A percentile compares a stretch with the other conserved stretches of the same genome.
phyloP scores from a whole-genome alignment of 2,329 filamentous ascomycete genomes.

The Penicillium sp. region DNA sequence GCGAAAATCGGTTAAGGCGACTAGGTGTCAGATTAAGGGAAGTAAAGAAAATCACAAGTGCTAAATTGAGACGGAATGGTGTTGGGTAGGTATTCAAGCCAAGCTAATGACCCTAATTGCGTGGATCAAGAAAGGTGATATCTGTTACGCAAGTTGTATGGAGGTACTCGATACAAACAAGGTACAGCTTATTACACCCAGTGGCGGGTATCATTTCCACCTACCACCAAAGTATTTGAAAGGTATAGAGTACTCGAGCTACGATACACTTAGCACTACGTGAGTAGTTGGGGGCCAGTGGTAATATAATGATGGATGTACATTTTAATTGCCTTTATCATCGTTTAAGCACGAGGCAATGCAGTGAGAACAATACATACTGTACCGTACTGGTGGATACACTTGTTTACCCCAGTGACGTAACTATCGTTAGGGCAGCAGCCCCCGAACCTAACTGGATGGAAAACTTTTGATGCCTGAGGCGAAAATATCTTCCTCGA shows the following conservation, averaged over 20 bases:
- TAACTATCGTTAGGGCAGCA: conserved; percentile 24
- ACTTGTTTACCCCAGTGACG: conserved; percentile 30
- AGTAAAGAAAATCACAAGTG: conserved; percentile 3
- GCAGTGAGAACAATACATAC: neutral
- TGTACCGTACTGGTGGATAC: conserved; percentile 19
- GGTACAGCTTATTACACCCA: conserved; percentile 8
- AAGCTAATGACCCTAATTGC: conserved; percentile 24
- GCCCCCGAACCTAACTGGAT: conserved; percentile 11
- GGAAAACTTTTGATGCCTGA: conserved; percentile 20
- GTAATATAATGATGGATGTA: neutral
- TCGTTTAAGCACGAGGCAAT: neutral
- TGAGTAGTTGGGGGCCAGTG: neutral
- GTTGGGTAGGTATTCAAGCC: conserved; percentile 26
- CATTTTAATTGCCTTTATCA: neutral
- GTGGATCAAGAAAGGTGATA: conserved; percentile 17
- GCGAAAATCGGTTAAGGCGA: conserved; percentile 7
- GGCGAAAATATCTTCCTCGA: neutral
- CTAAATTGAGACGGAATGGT: conserved; percentile 6
- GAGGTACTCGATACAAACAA: conserved; percentile 12
- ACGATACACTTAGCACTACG: neutral
- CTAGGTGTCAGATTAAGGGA: neutral
- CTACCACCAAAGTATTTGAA: conserved; percentile 1
- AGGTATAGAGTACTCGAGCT: neutral
- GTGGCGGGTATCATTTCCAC: conserved; percentile 1
- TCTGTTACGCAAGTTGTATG: conserved; percentile 19